Base-by-base conservation (phyloP, 1,139 yeast genomes). In the Suhomyces maxii region DNA sequence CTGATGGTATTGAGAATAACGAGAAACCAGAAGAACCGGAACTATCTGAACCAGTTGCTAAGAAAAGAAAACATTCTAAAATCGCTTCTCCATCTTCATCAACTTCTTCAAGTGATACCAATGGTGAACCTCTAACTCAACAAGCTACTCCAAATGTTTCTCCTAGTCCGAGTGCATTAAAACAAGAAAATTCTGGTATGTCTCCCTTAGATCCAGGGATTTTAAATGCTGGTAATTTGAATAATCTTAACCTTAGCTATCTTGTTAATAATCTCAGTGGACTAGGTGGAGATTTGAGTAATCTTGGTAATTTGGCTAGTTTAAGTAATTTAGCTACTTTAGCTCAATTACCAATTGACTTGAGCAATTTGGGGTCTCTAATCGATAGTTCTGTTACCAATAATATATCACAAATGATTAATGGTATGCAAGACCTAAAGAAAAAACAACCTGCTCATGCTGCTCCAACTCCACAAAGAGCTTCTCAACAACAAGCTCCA, bases 331-430 rank as follows among this genome's bases (percentile, higher is more conserved):
- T 75, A 46, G 79, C 79, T 2, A 65, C 74, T 8, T 61, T 75
- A 52, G 79, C 80, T 2, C 76, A 73, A 49, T 59, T 73, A 30
- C 79, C 79, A 7, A 66, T 72, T 25, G 79, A 73, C 50, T 62
- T 73, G 44, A 66, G 69, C 46, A 70, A 65, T 47, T 54, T 73
- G 40, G 71, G 73, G 11, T 60, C 68, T 2, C 49, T 71, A 37
- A 50, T 67, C 26, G 69, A 65, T 23, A 37, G 41, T 12, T 40
- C 44, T 7, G 37, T 46, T 23, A 40, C 49, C 10, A 46, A 37
- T 18, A 46, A 46, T 37, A 42, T 46, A 14, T 36, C 49, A 14
- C 46, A 36, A 26, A 18, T 37, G 39, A 36, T 42, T 8, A 34
- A 30, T 8, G 8, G 31, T 9, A 18, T 18, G 23, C 23, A 18